Evolutionary conservation across 768 basidiomycete genomes (phyloP), one percentile per base, ranked within the genome.

Genomic region (Suillus hirtellus): DNA sequence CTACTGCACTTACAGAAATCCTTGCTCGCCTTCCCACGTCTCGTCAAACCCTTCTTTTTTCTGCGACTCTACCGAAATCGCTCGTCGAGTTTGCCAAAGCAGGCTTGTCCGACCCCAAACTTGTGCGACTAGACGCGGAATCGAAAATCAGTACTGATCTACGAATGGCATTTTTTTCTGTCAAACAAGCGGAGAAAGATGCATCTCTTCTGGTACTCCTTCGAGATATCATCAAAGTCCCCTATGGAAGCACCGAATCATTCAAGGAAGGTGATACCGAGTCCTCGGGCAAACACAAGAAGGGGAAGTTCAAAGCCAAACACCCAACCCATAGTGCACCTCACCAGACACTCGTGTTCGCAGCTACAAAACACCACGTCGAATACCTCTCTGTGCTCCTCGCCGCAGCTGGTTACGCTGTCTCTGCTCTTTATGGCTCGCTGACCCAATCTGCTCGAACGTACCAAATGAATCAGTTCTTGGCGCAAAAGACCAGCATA

Each of bases 71-170:
- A 4, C 97, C 97, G 6, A 95, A 95, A 72, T 90, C 94, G 5
- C 85, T 99, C 17, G 95, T 98, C 56, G 96, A 98, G 59, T 99
- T 99, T 72, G 95, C 97, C n/a, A 97, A 95, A 72, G 97, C 96
- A 34, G 97, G 97, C 46, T 80, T 99, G 21, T 86, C 89, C 66
- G 89, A 96, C 69, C 97, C 97, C 11, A 95, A 95, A 73, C 88
- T 99, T 46, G 89, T 99, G 24, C 90, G 97, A n/a, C 82, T 99
- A 37, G 97, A 99, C 70, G 89, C 93, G 5, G 97, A 99, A 73
- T 90, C 90, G 73, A 98, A 97, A 78, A 95, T 99, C 71, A 96
- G 94, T 70, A 78, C 89, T 0, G 97, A 99, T 73, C 85, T 99
- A 46, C 88, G 88, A 67, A 93, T 97, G 90, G 90, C 92, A 0